Conservation (phyloP, 768 basidiomycete species). For the Collybiopsis confluens region DNA sequence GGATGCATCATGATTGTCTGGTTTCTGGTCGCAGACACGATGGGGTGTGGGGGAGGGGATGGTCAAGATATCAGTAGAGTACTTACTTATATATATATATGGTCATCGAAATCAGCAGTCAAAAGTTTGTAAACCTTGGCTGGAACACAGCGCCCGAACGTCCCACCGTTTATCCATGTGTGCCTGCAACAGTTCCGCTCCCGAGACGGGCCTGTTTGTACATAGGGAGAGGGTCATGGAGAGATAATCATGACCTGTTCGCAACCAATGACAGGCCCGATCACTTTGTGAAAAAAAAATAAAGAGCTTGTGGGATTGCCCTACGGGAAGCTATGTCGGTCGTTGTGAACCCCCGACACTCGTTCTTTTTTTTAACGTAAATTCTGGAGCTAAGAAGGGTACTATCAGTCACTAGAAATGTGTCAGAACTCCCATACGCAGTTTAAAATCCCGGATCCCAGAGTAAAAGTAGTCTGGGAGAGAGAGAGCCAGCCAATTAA, state of each 20-base stretch:
- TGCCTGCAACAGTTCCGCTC: constrained; percentile 1
- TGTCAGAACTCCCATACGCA: too few relatives aligned
- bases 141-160: background rate
- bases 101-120: background rate
- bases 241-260: background rate
- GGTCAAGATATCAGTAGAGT: too few relatives aligned
- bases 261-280: constrained; percentile 4
- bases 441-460: too few relatives aligned
- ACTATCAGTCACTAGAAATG: too few relatives aligned
- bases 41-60: background rate
- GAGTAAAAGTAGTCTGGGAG: too few relatives aligned
- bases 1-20: constrained; percentile 42
- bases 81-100: constrained; percentile 6
- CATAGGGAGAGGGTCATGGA: too few relatives aligned
- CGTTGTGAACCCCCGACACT: background rate
- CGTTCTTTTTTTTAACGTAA: too few relatives aligned
- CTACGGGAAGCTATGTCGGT: background rate
- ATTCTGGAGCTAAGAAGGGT: too few relatives aligned
- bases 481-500: too few relatives aligned
- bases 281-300: background rate
- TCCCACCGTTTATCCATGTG: background rate
- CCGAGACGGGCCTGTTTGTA: constrained; percentile 4
- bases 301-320: background rate
- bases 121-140: background rate
- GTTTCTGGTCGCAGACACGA: too few relatives aligned